phyloP scores from a whole-genome alignment of 2,329 filamentous ascomycete species.

The Canariomyces notabilis region DNA sequence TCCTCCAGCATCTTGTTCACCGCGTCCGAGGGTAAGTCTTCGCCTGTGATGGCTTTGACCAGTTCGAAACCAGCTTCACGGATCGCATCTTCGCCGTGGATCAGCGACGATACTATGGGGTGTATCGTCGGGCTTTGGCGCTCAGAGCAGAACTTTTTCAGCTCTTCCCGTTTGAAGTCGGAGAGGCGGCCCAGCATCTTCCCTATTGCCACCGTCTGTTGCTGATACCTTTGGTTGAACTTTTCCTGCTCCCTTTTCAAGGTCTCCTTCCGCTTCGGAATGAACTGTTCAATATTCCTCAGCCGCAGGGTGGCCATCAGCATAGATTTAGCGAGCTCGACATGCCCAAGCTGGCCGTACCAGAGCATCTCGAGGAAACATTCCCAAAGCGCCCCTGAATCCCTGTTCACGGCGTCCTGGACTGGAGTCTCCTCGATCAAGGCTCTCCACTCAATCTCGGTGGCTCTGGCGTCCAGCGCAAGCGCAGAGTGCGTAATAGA shows the following conservation, averaged over 20 bases:
- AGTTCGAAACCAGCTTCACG: constrained; percentile 77
- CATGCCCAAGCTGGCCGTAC: constrained; percentile 45
- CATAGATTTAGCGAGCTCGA: constrained; percentile 70
- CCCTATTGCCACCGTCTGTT: constrained; percentile 55
- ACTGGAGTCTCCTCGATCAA: constrained; percentile 57
- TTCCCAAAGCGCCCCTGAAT: constrained; percentile 75
- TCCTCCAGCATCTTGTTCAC: constrained; percentile 42
- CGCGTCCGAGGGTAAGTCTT: constrained; percentile 50
- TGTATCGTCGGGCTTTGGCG: constrained; percentile 57
- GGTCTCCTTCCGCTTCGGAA: constrained; percentile 46
- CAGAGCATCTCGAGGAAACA: constrained; percentile 64
- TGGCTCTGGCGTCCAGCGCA: constrained; percentile 64
- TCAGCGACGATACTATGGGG: constrained; percentile 70
- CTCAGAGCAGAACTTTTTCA: constrained; percentile 65
- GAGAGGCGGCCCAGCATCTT: constrained; percentile 73
- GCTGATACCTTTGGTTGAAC: constrained; percentile 61
- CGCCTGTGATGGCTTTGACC: constrained; percentile 73
- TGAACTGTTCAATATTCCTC: constrained; percentile 70
- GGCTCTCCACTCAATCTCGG: constrained; percentile 62
- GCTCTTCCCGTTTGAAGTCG: constrained; percentile 65
- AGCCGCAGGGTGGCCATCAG: constrained; percentile 66
- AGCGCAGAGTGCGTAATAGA: constrained; percentile 63
- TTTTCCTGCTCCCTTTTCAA: constrained; percentile 48
- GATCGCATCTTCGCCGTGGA: constrained; percentile 74
- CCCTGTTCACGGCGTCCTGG: constrained; percentile 61